Evolutionary conservation across 164 flowering plant species (phyloP).

Genomic region (Magnolia kwangsiensis): DNA sequence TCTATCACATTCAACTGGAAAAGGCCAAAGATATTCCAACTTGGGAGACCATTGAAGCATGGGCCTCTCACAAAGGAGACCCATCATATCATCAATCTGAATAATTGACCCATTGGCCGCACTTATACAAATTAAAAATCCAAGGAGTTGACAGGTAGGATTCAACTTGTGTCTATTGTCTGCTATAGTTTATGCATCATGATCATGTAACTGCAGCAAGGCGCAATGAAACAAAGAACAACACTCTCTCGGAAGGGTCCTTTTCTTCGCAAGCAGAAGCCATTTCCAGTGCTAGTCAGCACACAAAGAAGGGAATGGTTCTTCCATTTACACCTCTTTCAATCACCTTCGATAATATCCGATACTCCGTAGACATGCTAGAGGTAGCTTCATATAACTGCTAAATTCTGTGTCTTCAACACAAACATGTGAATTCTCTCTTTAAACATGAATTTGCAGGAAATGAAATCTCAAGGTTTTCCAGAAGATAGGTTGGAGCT

Average conservation of each 20-base stretch:
- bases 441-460: not conserved
- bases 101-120: too few relatives aligned
- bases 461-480: conserved; percentile 8
- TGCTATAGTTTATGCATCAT: too few relatives aligned
- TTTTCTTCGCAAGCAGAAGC: conserved; percentile 14
- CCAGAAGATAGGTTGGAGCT: not conserved
- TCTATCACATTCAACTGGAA: too few relatives aligned
- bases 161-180: too few relatives aligned
- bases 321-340: conserved; percentile 49
- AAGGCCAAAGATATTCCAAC: too few relatives aligned
- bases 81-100: too few relatives aligned
- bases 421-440: not conserved
- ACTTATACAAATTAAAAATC: too few relatives aligned
- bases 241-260: not conserved
- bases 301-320: conserved; percentile 40
- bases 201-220: not conserved
- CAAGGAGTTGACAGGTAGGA: too few relatives aligned
- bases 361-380: conserved; percentile 50
- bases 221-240: not conserved
- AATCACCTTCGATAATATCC: conserved; percentile 37
- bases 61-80: too few relatives aligned
- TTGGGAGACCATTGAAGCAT: too few relatives aligned
- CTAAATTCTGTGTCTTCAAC: not conserved
- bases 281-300: conserved; percentile 4
- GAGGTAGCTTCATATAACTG: conserved; percentile 20